Base-by-base conservation (phyloP, 1,139 yeast genomes). In the Debaryomyces coudertii region DNA sequence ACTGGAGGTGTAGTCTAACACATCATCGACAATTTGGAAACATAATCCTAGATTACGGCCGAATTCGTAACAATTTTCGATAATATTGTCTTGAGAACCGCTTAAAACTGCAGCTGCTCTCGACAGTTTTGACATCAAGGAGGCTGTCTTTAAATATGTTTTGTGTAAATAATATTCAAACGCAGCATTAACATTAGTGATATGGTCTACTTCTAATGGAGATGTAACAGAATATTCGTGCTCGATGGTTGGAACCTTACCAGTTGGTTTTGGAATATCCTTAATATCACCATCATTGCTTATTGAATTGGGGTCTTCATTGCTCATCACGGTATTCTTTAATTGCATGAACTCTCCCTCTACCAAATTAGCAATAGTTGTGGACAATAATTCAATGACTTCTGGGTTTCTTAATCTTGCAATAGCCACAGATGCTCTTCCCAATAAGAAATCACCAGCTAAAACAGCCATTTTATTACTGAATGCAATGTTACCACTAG, bases 311-410 rank as follows among this genome's bases (percentile, higher is more conserved):
- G 77, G 62, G 27, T 77, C 77, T 46, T 73, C 82, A 39, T 56
- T 59, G 49, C 59, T 69, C 45, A 85, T 68, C 2, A 90, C 95
- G 0, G 97, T 90, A 66, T 93, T 93, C 58, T 92, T 92, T 71
- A 93, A 79, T 69, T 93, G 99, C 98, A 93, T 92, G 63, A 93
- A 92, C 68, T 93, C 99, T 40, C 99, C 99, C 69, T 95, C 99
- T 1, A 93, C 99, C 50, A 95, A 76, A 63, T 95, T 95, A 22
- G 98, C 99, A 63, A 93, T 93, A 34, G 97, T 87, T 6, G 97
- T 93, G 4, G 97, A 90, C 69, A 95, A 80, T 50, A 95, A 77
- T 68, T 93, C 99, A 52, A 90, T 92, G 42, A 93, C 99, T 70
- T 93, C 98, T n/a, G 97, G 95, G 63, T 93, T 92, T 62, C 97